Base-by-base conservation (phyloP, 2,329 filamentous ascomycete species). In the Sclerotinia subarctica region DNA sequence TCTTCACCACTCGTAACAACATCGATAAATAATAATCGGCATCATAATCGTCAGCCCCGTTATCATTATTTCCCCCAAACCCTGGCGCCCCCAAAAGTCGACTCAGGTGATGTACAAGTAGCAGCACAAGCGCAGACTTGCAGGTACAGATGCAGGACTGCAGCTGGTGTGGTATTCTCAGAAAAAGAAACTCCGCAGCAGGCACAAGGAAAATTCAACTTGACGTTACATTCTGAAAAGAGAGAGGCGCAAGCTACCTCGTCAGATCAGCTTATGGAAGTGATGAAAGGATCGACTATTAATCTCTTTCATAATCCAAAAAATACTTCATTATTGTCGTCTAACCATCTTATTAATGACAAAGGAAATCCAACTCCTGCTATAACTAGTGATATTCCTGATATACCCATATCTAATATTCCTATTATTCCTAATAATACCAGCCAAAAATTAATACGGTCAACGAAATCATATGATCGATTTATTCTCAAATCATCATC, bases 201-300 rank as follows among this genome's bases (percentile, higher is more conserved):
- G n/a, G 47, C n/a, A 52, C 62, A 64, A 52, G 38, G 17, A n/a
- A 47, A 11, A 8, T 32, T n/a, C 2, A 42, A 64, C 1, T 54
- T 44, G 60, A 60, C 17, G 64, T 67, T 67, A 60, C 56, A 67
- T 67, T 53, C 35, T 32, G 44, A 8, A 46, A 38, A 29, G 26
- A 57, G n/a, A 52, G 64, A 53, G 64, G 64, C 64, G 64, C 64
- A 67, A 53, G 64, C 56, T 62, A 67, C 56, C 49, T 62, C 24
- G 64, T 60, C 56, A 67, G 54, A 51, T 62, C 52, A 67, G 64
- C 64, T 67, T 60, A 67, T 62, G 46, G 35, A 67, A 53, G 49
- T 5, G 21, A 15, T 5, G 21, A 15, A 42, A 47, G 38, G 38
- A 56, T 54, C 35, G 38, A 62, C 44, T 62, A 67, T 42, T 60